These are phyloP conservation scores for Colletotrichum tropicicola DNA, from an alignment of 2,329 filamentous ascomycete species.

Conservation along the genomic window DNA sequence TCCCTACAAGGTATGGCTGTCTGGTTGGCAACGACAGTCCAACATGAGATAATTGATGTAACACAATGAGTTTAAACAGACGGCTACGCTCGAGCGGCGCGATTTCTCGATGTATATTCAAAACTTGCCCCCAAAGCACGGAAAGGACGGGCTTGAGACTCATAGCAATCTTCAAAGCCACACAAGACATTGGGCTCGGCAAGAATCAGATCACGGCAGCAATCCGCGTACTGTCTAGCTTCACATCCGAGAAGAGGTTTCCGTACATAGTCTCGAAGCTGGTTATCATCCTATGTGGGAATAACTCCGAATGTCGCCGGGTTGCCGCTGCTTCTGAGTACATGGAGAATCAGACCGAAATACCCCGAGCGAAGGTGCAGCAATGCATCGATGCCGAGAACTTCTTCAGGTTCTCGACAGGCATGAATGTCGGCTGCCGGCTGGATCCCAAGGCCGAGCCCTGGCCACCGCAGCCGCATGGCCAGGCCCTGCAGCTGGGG, in stretches of 20 bases:
- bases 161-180: slow-evolving; percentile 18
- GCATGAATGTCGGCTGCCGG: slow-evolving; percentile 21
- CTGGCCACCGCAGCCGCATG: too few species aligned
- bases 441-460: neutral
- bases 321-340: slow-evolving; percentile 19
- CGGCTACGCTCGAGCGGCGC: slow-evolving; percentile 15
- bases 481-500: too few species aligned
- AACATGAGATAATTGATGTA: neutral
- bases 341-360: slow-evolving; percentile 1
- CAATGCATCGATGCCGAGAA: slow-evolving; percentile 7
- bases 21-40: too few species aligned
- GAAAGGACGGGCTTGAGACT: slow-evolving; percentile 21
- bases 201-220: slow-evolving; percentile 10
- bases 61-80: slow-evolving; percentile 22
- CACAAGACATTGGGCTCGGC: slow-evolving; percentile 3
- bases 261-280: slow-evolving; percentile 17
- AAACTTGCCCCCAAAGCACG: slow-evolving; percentile 41
- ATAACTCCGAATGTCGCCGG: slow-evolving; percentile 9
- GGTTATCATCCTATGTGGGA: slow-evolving; percentile 14
- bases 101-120: slow-evolving; percentile 19
- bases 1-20: too few species aligned
- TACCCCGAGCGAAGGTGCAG: slow-evolving; percentile 8
- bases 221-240: slow-evolving; percentile 12
- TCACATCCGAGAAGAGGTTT: slow-evolving; percentile 11
- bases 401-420: slow-evolving; percentile 10